Percentiles rank a stretch among this genome's conserved stretches.
These are phyloP conservation scores for Hordeum marinum DNA, from an alignment of 176 grass and related monocot species.

Conservation along the genomic window DNA sequence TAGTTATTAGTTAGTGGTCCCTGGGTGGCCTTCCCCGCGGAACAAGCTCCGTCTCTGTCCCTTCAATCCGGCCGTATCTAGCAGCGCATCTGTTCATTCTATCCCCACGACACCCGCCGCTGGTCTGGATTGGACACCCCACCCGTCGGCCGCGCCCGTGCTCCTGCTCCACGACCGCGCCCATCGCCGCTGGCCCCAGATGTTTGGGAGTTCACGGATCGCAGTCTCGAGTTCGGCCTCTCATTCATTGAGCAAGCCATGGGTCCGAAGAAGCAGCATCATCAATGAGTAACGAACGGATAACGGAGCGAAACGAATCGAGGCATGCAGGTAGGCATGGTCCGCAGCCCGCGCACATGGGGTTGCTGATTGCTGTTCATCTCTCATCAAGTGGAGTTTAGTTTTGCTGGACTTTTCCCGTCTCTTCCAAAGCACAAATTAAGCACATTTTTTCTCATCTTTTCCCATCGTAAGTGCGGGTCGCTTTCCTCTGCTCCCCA, in stretches of 20 bases:
- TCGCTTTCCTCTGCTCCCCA: not conserved
- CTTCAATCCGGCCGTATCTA: not conserved
- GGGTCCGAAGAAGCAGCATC: not conserved
- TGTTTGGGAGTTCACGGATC: not conserved
- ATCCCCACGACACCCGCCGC: not conserved
- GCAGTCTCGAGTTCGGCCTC: not conserved
- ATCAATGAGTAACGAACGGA: not conserved
- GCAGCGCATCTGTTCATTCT: not conserved
- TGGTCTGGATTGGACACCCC: not conserved
- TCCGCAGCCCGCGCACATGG: constrained; percentile 18
- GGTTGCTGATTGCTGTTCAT: not conserved
- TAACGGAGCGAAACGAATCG: not conserved
- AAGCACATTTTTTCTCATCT: not conserved
- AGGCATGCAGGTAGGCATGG: not conserved
- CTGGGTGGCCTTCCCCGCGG: not conserved
- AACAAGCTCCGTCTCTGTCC: not conserved
- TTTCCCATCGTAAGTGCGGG: not conserved
- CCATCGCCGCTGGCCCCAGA: not conserved
- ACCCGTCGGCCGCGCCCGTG: not conserved
- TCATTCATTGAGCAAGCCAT: not conserved
- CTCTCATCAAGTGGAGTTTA: not conserved
- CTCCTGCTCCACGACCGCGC: not conserved
- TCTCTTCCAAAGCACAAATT: not conserved
- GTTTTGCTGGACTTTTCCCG: not conserved
- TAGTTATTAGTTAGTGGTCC: constrained; percentile 6